Evolutionary conservation across 352 stramenopile genomes (phyloP), one percentile per base, ranked within the genome.

Genomic region (Phytophthora chlamydospora): DNA sequence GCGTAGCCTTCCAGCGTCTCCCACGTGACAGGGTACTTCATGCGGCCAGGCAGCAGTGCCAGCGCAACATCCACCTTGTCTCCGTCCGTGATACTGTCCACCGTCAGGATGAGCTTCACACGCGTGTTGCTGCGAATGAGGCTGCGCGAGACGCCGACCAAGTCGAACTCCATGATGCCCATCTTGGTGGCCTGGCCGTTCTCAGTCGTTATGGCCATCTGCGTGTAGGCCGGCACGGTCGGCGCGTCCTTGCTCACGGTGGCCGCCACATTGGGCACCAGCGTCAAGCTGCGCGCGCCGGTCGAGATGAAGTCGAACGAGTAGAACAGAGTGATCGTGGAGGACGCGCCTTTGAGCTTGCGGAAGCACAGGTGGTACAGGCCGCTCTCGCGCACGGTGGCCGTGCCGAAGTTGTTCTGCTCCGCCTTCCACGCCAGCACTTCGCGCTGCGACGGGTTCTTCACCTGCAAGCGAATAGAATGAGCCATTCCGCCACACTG

Each of bases 261-360:
- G 1, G 67, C 82, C 7, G 79, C 80, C n/a, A 89, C 58, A 55
- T 83, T 82, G 7, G 85, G 83, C 44, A 84, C 75, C 12, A 91
- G 44, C 42, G 78, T 66, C 41, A 93, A 72, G 61, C 73, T 83
- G 32, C 59, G 55, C 32, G 17, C 31, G 33, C 71, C 83, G 5
- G 78, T 87, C 14, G 78, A 88, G 68, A 93, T 86, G 40, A 93
- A 89, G 68, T 93, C 84, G 49, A 93, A 93, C 31, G 81, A 85
- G 67, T 94, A 91, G 62, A 89, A 91, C 45, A 92, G 78, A 13
- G 60, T 75, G 47, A 91, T 58, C 4, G 68, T 76, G 40, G 67
- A 69, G 32, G 78, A 91, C 41, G 80, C 67, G 48, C 82, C 81
- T 27, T 72, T 73, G 32, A 78, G 73, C 57, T 90, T 91, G 19